Evolutionary conservation across 257 asterid genomes (phyloP).

Genomic region (Eustoma russellianum): DNA sequence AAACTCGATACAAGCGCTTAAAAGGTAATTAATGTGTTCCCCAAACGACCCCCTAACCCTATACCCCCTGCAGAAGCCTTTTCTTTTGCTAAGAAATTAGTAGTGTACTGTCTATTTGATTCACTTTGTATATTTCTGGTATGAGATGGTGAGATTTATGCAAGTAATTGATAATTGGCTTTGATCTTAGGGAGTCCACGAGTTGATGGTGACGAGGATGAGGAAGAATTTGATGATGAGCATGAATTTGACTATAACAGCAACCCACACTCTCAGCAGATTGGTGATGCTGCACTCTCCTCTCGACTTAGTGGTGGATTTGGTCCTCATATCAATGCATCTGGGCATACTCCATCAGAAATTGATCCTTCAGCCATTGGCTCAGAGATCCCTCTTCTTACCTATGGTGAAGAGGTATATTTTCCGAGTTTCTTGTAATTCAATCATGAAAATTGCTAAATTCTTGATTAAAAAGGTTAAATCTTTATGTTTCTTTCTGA

Average conservation of each 20-base stretch:
- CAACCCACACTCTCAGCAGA: constrained; percentile 32
- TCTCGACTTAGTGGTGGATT: constrained; percentile 51
- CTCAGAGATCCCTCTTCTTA: constrained; percentile 84
- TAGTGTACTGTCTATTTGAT: neutral
- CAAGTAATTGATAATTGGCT: constrained; percentile 3
- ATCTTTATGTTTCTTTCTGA: constrained; percentile 16
- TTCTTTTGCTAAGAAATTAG: neutral
- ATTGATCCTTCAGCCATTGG: constrained; percentile 53
- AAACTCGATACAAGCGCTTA: constrained; percentile 84
- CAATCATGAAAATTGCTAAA: neutral
- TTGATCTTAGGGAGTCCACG: constrained; percentile 68
- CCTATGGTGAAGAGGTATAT: constrained; percentile 90
- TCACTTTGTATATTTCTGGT: no score
- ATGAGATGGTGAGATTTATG: no score
- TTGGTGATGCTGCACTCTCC: constrained; percentile 39
- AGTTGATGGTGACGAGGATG: constrained; percentile 97
- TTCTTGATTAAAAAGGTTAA: no score
- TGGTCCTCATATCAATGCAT: constrained; percentile 26
- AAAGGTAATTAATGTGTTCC: constrained; percentile 39
- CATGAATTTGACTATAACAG: constrained; percentile 63
- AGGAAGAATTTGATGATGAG: constrained; percentile 92
- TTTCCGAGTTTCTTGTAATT: constrained; percentile 6
- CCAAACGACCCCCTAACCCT: neutral
- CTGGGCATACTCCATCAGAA: constrained; percentile 59
- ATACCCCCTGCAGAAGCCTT: neutral